Evolutionary conservation across 208 protist species (phyloP).

Genomic region (Trypanosoma caninum): DNA sequence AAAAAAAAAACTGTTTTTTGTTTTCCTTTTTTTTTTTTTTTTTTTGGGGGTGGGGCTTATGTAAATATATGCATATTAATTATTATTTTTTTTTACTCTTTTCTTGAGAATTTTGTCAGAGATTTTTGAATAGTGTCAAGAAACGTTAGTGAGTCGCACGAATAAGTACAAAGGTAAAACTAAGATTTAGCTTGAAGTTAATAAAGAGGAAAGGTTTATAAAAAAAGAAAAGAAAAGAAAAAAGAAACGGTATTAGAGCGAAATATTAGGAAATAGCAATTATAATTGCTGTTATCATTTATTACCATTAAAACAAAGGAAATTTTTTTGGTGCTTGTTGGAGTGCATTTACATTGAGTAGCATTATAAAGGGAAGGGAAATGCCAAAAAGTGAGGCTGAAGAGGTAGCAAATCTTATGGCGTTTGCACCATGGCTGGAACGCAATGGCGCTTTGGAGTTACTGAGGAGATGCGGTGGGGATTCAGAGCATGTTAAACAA

Average conservation of each 20-base stretch:
- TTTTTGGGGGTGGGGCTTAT: neutral
- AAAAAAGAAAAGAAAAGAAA: neutral
- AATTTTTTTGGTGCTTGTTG: no score
- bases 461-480: conserved; percentile 6
- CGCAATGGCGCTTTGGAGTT: conserved; percentile 14
- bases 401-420: conserved; percentile 2
- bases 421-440: conserved; percentile 15
- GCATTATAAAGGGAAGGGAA: neutral
- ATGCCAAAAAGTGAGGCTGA: neutral
- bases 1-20: neutral
- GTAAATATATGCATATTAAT: no score
- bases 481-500: conserved; percentile 4
- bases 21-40: neutral
- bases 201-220: neutral
- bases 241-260: neutral
- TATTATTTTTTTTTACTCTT: no score
- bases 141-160: no score
- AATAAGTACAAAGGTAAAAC: neutral
- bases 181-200: neutral
- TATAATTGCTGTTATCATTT: neutral
- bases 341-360: neutral
- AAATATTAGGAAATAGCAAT: neutral
- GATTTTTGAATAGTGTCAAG: no score
- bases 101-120: no score
- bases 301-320: neutral